These are phyloP conservation scores for Brasilioporus rufonigricans DNA, from an alignment of 768 basidiomycete species.

Conservation along the genomic window DNA sequence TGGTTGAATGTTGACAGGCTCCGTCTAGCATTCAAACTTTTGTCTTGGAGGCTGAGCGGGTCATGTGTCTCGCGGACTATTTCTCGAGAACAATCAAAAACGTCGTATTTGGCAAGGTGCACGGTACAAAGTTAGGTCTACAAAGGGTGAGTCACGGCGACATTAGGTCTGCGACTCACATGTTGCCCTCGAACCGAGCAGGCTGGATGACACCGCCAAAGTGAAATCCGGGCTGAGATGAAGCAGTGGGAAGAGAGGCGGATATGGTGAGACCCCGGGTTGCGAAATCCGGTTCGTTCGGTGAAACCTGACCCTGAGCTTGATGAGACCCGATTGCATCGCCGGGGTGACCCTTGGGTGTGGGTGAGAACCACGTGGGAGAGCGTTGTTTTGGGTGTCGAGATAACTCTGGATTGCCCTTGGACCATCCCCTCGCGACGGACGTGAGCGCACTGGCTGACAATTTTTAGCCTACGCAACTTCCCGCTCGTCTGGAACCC, in stretches of 20 bases:
- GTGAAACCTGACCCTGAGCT: conserved; percentile 17
- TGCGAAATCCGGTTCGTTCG: conserved; percentile 8
- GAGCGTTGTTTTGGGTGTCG: conserved; percentile 16
- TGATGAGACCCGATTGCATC: conserved; percentile 5
- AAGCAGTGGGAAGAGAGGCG: conserved; percentile 1
- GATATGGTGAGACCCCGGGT: conserved; percentile 16
- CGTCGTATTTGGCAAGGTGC: conserved; percentile 2
- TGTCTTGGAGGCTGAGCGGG: not conserved
- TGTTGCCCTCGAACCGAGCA: not conserved
- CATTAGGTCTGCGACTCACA: conserved; percentile 4
- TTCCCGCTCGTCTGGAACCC: conserved; percentile 17
- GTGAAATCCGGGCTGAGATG: not conserved
- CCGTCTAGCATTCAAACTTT: not conserved
- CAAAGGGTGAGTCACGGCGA: conserved; percentile 20
- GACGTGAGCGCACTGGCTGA: conserved; percentile 9
- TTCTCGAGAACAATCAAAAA: conserved; percentile 6
- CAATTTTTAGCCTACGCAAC: conserved; percentile 18
- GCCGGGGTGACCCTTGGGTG: conserved; percentile 15
- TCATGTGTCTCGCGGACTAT: not conserved
- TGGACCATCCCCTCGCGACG: conserved; percentile 14
- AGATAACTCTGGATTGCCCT: conserved; percentile 13
- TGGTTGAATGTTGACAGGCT: not conserved
- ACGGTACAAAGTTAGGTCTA: not conserved
- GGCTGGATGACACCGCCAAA: not conserved
- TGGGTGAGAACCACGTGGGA: conserved; percentile 25